Conservation (phyloP, 2,329 filamentous ascomycete species). For the Ophiostoma piceae region DNA sequence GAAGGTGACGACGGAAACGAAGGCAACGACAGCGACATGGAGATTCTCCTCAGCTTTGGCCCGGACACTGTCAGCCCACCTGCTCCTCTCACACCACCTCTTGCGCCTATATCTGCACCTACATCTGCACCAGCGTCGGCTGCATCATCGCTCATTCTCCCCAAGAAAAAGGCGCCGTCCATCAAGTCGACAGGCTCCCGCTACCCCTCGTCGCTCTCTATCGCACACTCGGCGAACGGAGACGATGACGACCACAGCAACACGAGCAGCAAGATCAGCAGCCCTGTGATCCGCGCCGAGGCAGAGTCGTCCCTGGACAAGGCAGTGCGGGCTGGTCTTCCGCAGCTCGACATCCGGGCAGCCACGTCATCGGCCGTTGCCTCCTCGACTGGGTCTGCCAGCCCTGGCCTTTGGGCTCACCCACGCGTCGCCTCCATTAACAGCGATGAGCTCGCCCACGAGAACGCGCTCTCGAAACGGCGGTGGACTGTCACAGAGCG, state of each 20-base stretch:
- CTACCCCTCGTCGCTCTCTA: slow-evolving; percentile 19
- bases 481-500: slow-evolving; percentile 53
- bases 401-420: slow-evolving; percentile 41
- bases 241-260: slow-evolving; percentile 14
- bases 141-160: not conserved
- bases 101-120: not conserved
- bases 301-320: not conserved
- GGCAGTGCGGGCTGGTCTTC: slow-evolving; percentile 7
- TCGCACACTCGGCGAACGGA: slow-evolving; percentile 18
- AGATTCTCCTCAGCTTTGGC: slow-evolving; percentile 27
- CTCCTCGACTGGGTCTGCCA: slow-evolving; percentile 5
- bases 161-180: slow-evolving; percentile 19
- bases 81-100: not conserved
- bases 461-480: slow-evolving; percentile 45
- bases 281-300: not conserved
- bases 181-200: slow-evolving; percentile 10
- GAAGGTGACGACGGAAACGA: slow-evolving; percentile 38
- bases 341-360: slow-evolving; percentile 15
- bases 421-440: slow-evolving; percentile 29
- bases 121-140: not conserved
- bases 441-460: slow-evolving; percentile 39
- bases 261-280: not conserved
- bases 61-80: slow-evolving; percentile 14
- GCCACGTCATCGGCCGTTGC: not conserved
- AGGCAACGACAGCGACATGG: slow-evolving; percentile 43